Base-by-base conservation (phyloP, 352 stramenopile genomes). In the Pseudoperonospora humuli region DNA sequence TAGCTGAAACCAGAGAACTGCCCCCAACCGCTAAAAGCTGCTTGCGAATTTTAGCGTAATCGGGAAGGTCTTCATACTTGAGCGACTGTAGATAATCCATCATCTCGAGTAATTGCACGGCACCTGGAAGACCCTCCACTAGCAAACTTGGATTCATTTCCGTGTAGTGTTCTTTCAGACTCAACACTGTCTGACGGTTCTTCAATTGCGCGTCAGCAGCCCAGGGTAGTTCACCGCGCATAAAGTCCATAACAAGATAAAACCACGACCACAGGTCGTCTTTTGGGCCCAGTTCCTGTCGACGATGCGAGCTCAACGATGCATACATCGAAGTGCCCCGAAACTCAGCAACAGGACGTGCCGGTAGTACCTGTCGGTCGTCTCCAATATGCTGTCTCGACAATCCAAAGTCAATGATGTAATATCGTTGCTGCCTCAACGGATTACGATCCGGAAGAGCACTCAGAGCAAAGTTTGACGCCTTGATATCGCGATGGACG, bases 231-330 rank as follows among this genome's bases (percentile, higher is more conserved):
- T 93, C 82, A 15, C 82, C 82, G 7, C 82, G 77, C 60, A 93
- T 71, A 42, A 95, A 88, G 32, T 95, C 84, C 45, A 95, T 71
- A 13, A 95, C 78, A 10, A 91, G 61, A 50, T 92, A 95, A 38
- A 89, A 88, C 81, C 80, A 91, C 25, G 81, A 95, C 79, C 82
- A 93, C 19, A 95, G 45, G 44, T 95, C 84, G 42, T 95, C 84
- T 32, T 87, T 87, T 0, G 76, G 80, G 0, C 84, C 80, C 4
- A 93, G 54, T 27, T 93, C 81, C 40, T 89, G 71, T 10, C 79
- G 67, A 17, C 70, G 67, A 33, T 93, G 84, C 3, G 84, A 86
- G 31, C 67, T 86, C n/a, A 93, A 56, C 19, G 79, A 93, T 33
- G 84, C 84, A 39, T 95, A 95, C 77, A 91, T 89, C 9, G 79